phyloP scores from a whole-genome alignment of 2,329 filamentous ascomycete genomes.

The Phialemonium atrogriseum region DNA sequence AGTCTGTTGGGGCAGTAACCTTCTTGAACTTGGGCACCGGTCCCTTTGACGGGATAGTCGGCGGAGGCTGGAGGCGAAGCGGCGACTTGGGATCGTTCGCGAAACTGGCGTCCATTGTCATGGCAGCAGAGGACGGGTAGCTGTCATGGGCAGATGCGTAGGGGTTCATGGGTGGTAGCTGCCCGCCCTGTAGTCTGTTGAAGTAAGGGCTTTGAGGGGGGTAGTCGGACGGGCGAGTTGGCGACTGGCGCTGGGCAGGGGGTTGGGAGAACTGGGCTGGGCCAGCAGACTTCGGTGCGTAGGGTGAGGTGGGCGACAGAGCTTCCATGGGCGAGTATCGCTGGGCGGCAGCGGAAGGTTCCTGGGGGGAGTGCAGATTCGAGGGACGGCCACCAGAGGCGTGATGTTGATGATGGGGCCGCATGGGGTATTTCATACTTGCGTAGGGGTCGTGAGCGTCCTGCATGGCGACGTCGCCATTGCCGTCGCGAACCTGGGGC shows the following conservation, averaged over 20 bases:
- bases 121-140: slow-evolving; percentile 60
- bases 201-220: slow-evolving; percentile 49
- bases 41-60: slow-evolving; percentile 41
- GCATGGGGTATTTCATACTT: slow-evolving; percentile 76
- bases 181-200: slow-evolving; percentile 38
- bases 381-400: slow-evolving; percentile 41
- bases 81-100: slow-evolving; percentile 49
- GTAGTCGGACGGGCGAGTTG: slow-evolving; percentile 60
- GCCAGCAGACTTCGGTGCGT: slow-evolving; percentile 53
- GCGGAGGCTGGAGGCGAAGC: slow-evolving; percentile 41
- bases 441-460: slow-evolving; percentile 76
- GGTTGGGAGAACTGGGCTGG: slow-evolving; percentile 44
- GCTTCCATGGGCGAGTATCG: slow-evolving; percentile 95
- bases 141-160: slow-evolving; percentile 61
- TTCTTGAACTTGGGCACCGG: slow-evolving; percentile 85
- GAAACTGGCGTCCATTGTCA: slow-evolving; percentile 62
- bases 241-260: slow-evolving; percentile 63
- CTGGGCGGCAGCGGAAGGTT: slow-evolving; percentile 76
- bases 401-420: slow-evolving; percentile 70
- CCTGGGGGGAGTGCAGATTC: slow-evolving; percentile 65
- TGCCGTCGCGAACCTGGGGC: slow-evolving; percentile 59
- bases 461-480: slow-evolving; percentile 77
- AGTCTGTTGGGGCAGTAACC: slow-evolving; percentile 61
- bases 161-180: slow-evolving; percentile 65
- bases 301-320: slow-evolving; percentile 72